phyloP scores from a whole-genome alignment of 805 yeast genomes.

The Cyberlindnera euphorbiae region DNA sequence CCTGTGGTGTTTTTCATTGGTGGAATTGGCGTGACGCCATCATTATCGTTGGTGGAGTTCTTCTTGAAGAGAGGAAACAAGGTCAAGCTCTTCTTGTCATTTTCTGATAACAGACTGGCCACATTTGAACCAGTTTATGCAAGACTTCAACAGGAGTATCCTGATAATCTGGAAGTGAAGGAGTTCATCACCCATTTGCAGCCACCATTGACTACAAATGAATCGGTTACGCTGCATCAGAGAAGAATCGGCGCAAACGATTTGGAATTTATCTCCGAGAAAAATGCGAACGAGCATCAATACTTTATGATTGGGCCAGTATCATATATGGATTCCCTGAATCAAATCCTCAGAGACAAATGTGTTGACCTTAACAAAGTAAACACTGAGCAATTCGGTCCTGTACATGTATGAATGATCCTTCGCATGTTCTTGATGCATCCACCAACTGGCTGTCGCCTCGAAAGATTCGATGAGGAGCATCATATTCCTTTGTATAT shows the following conservation, averaged over 20 bases:
- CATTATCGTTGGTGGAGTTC: slow-evolving; percentile 45
- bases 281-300: slow-evolving; percentile 8
- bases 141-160: slow-evolving; percentile 9
- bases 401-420: slow-evolving; percentile 13
- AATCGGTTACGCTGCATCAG: neutral
- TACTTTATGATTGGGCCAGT: slow-evolving; percentile 25
- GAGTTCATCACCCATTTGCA: slow-evolving; percentile 12
- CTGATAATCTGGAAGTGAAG: slow-evolving; percentile 11
- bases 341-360: slow-evolving; percentile 1
- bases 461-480: too few relatives aligned
- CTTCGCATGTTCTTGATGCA: too few relatives aligned
- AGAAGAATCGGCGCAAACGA: slow-evolving; percentile 3
- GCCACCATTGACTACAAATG: neutral
- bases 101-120: slow-evolving; percentile 8
- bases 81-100: slow-evolving; percentile 13
- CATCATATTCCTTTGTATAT: too few relatives aligned
- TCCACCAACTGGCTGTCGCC: too few relatives aligned
- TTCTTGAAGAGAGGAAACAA: slow-evolving; percentile 15
- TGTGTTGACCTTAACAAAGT: slow-evolving; percentile 12
- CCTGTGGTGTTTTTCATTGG: slow-evolving; percentile 46
- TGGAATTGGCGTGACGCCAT: slow-evolving; percentile 68
- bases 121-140: slow-evolving; percentile 15
- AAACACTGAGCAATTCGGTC: slow-evolving; percentile 25
- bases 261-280: slow-evolving; percentile 6
- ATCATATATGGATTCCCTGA: slow-evolving; percentile 15